Evolutionary conservation across 2,329 filamentous ascomycete genomes (phyloP).

Genomic region (Aspergillus intermedius): DNA sequence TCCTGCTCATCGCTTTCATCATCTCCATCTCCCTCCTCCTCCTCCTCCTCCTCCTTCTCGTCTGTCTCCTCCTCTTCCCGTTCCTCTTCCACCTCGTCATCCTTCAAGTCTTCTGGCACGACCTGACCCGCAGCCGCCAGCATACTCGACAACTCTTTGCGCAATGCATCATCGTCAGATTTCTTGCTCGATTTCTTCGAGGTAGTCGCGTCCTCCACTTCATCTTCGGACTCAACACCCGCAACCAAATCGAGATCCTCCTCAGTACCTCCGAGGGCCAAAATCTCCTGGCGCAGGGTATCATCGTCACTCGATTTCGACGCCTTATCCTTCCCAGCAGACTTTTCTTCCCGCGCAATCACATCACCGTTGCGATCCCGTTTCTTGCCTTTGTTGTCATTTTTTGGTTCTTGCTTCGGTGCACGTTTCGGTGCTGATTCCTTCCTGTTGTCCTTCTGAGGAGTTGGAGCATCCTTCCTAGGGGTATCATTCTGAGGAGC

Average conservation of each 20-base stretch:
- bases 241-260: constrained; percentile 44
- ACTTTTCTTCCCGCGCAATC: constrained; percentile 32
- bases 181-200: constrained; percentile 19
- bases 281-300: constrained; percentile 37
- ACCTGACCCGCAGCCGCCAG: constrained; percentile 31
- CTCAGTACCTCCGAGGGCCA: constrained; percentile 44
- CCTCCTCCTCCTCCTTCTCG: constrained; percentile 35
- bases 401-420: constrained; percentile 13
- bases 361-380: constrained; percentile 42
- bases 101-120: constrained; percentile 27
- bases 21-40: constrained; percentile 22
- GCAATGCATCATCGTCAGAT: constrained; percentile 30
- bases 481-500: constrained; percentile 11
- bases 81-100: constrained; percentile 26
- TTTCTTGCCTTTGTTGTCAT: constrained; percentile 35
- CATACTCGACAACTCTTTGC: constrained; percentile 34
- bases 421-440: constrained; percentile 14
- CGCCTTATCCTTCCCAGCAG: constrained; percentile 16
- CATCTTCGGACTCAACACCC: constrained; percentile 40
- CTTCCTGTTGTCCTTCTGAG: constrained; percentile 9
- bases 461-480: constrained; percentile 17
- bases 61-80: constrained; percentile 37
- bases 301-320: constrained; percentile 20
- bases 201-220: constrained; percentile 33
- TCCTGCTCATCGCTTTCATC: constrained; percentile 24